phyloP scores from a whole-genome alignment of 495 filamentous ascomycete species.

The Lasiosphaeria miniovina region DNA sequence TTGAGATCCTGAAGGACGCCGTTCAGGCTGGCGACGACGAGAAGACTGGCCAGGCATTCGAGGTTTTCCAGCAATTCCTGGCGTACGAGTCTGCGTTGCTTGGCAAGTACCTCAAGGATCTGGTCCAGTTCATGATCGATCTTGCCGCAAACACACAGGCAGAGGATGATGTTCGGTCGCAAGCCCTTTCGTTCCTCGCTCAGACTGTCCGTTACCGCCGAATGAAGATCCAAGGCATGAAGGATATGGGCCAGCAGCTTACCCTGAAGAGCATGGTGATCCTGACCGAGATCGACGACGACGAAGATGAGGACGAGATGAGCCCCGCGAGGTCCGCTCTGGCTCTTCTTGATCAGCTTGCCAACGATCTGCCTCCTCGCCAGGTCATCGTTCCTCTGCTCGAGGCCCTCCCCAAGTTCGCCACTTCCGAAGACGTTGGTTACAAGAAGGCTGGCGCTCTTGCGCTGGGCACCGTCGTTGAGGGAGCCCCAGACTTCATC shows the following conservation, averaged over 20 bases:
- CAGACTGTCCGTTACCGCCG: conserved; percentile 88
- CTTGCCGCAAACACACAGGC: conserved; percentile 69
- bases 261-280: conserved; percentile 83
- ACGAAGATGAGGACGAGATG: conserved; percentile 88
- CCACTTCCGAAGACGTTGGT: conserved; percentile 66
- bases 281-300: conserved; percentile 77
- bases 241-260: conserved; percentile 73
- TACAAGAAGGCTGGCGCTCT: conserved; percentile 87
- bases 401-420: conserved; percentile 76
- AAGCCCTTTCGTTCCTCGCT: conserved; percentile 91
- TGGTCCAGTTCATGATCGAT: conserved; percentile 92
- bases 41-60: conserved; percentile 81
- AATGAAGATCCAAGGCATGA: conserved; percentile 87
- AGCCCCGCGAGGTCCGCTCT: conserved; percentile 87
- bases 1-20: conserved; percentile 78
- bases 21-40: conserved; percentile 80
- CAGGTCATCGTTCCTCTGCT: conserved; percentile 94
- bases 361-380: conserved; percentile 81
- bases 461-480: conserved; percentile 88
- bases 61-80: conserved; percentile 95
- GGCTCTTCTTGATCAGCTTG: conserved; percentile 82
- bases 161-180: conserved; percentile 79
- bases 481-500: conserved; percentile 95
- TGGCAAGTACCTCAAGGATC: conserved; percentile 80
- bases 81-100: conserved; percentile 85